Conservation (phyloP, 257 asterid species). For the Phtheirospermum japonicum region DNA sequence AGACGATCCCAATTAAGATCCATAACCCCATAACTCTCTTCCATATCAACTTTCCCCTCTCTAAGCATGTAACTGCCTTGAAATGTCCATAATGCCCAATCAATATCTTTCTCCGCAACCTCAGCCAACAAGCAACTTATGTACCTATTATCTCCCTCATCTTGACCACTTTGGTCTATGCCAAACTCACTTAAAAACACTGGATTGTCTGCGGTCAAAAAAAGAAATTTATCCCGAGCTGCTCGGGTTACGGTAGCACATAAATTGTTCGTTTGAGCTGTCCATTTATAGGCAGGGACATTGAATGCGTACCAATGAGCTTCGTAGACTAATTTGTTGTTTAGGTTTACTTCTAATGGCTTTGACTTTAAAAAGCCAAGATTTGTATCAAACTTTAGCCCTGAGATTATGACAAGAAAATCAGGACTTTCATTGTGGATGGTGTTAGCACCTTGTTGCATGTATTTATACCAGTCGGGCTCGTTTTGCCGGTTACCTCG, state of each 20-base stretch:
- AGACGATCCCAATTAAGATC: conserved; percentile 42
- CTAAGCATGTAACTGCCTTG: conserved; percentile 64
- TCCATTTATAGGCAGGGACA: conserved; percentile 26
- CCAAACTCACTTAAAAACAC: conserved; percentile 70
- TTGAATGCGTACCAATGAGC: conserved; percentile 65
- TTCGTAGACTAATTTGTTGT: conserved; percentile 58
- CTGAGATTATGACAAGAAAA: conserved; percentile 59
- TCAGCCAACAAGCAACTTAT: conserved; percentile 50
- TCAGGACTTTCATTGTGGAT: conserved; percentile 48
- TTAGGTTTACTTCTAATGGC: conserved; percentile 32
- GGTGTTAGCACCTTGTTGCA: conserved; percentile 49
- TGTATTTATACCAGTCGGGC: conserved; percentile 52
- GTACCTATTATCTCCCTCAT: conserved; percentile 47
- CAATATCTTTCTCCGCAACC: conserved; percentile 56
- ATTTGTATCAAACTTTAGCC: conserved; percentile 40
- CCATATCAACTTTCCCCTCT: conserved; percentile 31
- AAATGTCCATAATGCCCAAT: conserved; percentile 73
- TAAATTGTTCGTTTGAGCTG: conserved; percentile 27
- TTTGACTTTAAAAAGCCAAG: conserved; percentile 37
- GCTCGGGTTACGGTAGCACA: conserved; percentile 24
- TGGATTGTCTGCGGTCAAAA: conserved; percentile 39
- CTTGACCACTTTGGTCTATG: conserved; percentile 36
- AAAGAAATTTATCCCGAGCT: conserved; percentile 32
- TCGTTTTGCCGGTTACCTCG: conserved; percentile 46
- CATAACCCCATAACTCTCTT: conserved; percentile 51